Percentiles rank a stretch among this genome's conserved stretches.
phyloP scores from a whole-genome alignment of 352 stramenopile species.

The Globisporangium cystogenes region DNA sequence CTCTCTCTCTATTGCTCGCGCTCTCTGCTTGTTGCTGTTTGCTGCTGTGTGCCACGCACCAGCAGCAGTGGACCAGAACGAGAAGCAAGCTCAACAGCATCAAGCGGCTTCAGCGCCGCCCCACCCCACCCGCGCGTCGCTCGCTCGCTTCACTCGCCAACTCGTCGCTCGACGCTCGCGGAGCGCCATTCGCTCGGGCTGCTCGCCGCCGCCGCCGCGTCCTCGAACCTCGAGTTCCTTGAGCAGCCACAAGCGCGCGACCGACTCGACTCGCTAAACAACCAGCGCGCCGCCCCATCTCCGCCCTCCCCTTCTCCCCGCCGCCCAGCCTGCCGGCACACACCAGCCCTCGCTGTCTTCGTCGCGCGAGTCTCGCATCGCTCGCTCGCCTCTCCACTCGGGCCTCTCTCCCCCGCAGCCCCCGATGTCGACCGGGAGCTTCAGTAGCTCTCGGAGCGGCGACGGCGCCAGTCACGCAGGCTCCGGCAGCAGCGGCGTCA shows the following conservation, averaged over 20 bases:
- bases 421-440: slow-evolving; percentile 17
- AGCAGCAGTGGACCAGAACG: not conserved
- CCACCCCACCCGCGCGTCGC: too few species aligned
- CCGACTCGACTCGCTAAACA: not conserved
- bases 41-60: too few species aligned
- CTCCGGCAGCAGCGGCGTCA: slow-evolving; percentile 1
- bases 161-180: too few species aligned
- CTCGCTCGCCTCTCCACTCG: not conserved
- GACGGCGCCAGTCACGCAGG: slow-evolving; percentile 7
- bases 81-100: too few species aligned
- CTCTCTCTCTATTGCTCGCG: too few species aligned
- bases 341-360: too few species aligned
- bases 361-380: too few species aligned
- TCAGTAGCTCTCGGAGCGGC: slow-evolving; percentile 19
- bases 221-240: not conserved
- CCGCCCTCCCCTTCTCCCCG: slow-evolving; percentile 3
- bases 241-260: not conserved
- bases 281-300: not conserved
- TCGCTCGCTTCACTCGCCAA: too few species aligned
- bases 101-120: too few species aligned
- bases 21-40: not conserved
- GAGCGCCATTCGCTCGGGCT: too few species aligned
- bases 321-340: not conserved
- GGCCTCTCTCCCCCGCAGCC: not conserved
- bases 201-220: too few species aligned